Conservation (phyloP, 2,329 filamentous ascomycete species). For the Microdochium paspali region DNA sequence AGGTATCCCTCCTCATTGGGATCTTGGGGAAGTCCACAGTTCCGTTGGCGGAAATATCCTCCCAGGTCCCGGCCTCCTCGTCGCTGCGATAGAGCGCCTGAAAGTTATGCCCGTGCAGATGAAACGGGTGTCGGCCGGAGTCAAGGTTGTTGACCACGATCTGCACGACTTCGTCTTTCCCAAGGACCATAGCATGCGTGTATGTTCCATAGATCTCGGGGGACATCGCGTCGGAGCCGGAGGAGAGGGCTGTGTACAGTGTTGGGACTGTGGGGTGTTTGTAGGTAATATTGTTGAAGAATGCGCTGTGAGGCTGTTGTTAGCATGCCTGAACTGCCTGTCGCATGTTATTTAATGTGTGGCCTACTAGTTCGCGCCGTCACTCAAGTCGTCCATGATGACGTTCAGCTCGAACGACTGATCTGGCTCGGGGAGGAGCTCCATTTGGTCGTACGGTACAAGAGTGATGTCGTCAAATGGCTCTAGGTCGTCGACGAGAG, state of each 20-base stretch:
- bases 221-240: slow-evolving; percentile 46
- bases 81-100: slow-evolving; percentile 55
- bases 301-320: too few species aligned
- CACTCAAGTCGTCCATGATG: slow-evolving; percentile 55
- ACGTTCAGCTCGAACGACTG: slow-evolving; percentile 54
- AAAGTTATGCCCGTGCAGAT: slow-evolving; percentile 70
- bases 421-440: slow-evolving; percentile 51
- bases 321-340: too few species aligned
- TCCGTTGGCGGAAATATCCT: slow-evolving; percentile 44
- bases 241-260: slow-evolving; percentile 61
- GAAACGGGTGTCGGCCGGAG: slow-evolving; percentile 63
- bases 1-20: slow-evolving; percentile 61
- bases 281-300: slow-evolving; percentile 22
- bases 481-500: slow-evolving; percentile 49
- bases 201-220: slow-evolving; percentile 50
- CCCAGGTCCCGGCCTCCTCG: slow-evolving; percentile 44
- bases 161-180: slow-evolving; percentile 58
- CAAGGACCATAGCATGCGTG: slow-evolving; percentile 56
- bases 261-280: slow-evolving; percentile 55
- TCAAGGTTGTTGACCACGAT: slow-evolving; percentile 71
- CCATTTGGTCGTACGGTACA: slow-evolving; percentile 56
- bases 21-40: slow-evolving; percentile 28
- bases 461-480: slow-evolving; percentile 68
- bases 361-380: slow-evolving; percentile 60
- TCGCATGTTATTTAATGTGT: too few species aligned